A percentile compares a stretch with the other conserved stretches of the same genome.
phyloP scores from a whole-genome alignment of 2,329 filamentous ascomycete genomes.

The Fusarium sp. region DNA sequence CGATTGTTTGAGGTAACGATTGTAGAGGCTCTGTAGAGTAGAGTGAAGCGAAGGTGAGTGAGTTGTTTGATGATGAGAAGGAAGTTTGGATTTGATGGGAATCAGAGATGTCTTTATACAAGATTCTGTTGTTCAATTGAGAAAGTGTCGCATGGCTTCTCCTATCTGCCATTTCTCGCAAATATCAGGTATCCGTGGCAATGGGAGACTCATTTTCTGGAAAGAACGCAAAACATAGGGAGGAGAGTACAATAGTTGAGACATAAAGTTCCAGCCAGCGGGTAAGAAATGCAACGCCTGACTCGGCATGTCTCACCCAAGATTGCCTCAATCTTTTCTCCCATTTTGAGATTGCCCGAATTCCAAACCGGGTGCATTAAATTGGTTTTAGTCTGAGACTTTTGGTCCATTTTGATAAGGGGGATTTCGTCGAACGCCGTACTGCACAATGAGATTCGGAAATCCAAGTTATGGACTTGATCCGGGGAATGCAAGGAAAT shows the following conservation, averaged over 20 bases:
- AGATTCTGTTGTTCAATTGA: background rate
- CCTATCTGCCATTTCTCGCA: background rate
- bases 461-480: too few relatives aligned
- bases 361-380: slow-evolving; percentile 26
- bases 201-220: background rate
- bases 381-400: too few relatives aligned
- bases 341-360: slow-evolving; percentile 30
- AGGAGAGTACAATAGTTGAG: slow-evolving; percentile 15
- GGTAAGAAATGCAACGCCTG: slow-evolving; percentile 35
- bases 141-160: background rate
- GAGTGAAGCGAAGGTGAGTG: slow-evolving; percentile 49
- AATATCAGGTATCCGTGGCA: background rate
- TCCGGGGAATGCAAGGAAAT: too few relatives aligned
- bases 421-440: too few relatives aligned
- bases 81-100: slow-evolving; percentile 18
- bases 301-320: slow-evolving; percentile 39
- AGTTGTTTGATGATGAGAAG: slow-evolving; percentile 38
- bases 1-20: slow-evolving; percentile 44
- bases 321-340: background rate
- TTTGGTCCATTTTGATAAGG: fast-evolving
- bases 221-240: slow-evolving; percentile 17
- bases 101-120: slow-evolving; percentile 45
- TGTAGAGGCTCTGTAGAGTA: slow-evolving; percentile 42
- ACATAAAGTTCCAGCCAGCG: slow-evolving; percentile 26
- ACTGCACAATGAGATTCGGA: too few relatives aligned